phyloP scores from a whole-genome alignment of 164 flowering plant species.

The Chimonanthus salicifolius region DNA sequence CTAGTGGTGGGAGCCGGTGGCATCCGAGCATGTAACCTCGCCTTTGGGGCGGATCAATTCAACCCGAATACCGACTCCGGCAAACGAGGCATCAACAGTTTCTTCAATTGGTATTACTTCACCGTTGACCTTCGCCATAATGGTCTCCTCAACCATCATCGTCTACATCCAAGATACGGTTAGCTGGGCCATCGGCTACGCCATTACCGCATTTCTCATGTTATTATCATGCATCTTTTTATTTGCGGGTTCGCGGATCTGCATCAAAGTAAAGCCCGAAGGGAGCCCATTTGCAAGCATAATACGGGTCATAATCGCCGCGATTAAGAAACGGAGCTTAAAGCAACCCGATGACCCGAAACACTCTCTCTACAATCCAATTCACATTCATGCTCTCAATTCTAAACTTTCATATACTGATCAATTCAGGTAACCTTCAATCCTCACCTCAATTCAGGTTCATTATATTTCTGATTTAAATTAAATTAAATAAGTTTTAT shows the following conservation, averaged over 20 bases:
- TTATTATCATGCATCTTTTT: slow-evolving; percentile 45
- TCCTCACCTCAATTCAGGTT: background rate
- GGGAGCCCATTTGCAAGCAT: slow-evolving; percentile 64
- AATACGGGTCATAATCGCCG: slow-evolving; percentile 53
- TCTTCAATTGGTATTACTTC: slow-evolving; percentile 96
- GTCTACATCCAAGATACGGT: slow-evolving; percentile 73
- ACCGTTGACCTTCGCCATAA: slow-evolving; percentile 71
- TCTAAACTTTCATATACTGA: slow-evolving; percentile 50
- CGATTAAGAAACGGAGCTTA: slow-evolving; percentile 49
- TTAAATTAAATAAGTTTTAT: too few relatives aligned
- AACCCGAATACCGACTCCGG: slow-evolving; percentile 71
- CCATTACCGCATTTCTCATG: slow-evolving; percentile 62
- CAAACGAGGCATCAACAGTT: slow-evolving; percentile 64
- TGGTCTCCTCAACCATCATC: slow-evolving; percentile 64
- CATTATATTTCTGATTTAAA: background rate
- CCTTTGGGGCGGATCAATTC: slow-evolving; percentile 95
- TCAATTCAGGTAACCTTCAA: slow-evolving; percentile 65
- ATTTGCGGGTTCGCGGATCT: slow-evolving; percentile 55
- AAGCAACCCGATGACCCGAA: slow-evolving; percentile 34
- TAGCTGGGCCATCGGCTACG: slow-evolving; percentile 74
- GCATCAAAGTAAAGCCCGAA: slow-evolving; percentile 59
- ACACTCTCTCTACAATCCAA: slow-evolving; percentile 35
- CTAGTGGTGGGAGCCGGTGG: slow-evolving; percentile 67
- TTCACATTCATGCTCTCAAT: slow-evolving; percentile 40
- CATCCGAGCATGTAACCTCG: slow-evolving; percentile 69